These are phyloP conservation scores for Zychaea mexicana DNA, from an alignment of 371 early-diverging fungal genomes.

Conservation along the genomic window DNA sequence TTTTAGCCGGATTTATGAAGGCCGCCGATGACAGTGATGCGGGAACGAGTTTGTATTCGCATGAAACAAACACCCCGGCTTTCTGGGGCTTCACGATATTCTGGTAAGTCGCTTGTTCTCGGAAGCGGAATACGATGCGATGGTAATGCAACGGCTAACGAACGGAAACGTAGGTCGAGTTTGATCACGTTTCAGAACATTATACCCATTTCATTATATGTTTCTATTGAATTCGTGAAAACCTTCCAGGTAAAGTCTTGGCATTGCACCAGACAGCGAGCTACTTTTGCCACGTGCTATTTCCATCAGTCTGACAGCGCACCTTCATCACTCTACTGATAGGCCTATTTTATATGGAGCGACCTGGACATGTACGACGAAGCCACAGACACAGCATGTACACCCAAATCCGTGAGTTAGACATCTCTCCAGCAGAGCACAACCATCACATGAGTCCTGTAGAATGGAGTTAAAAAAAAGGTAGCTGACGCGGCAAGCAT, in stretches of 20 bases:
- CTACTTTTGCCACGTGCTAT: not conserved
- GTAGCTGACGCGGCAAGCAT: no score
- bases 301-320: no score
- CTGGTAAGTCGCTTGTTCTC: no score
- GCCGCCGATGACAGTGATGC: conserved; percentile 25
- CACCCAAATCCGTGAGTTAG: conserved; percentile 66
- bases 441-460: no score
- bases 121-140: no score
- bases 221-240: conserved; percentile 93
- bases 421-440: not conserved
- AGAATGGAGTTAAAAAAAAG: no score
- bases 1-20: conserved; percentile 62
- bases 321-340: not conserved
- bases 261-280: conserved; percentile 38
- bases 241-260: conserved; percentile 62
- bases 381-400: conserved; percentile 75
- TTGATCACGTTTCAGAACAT: conserved; percentile 92
- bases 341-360: conserved; percentile 83
- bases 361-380: conserved; percentile 90
- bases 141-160: no score
- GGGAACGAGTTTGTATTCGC: conserved; percentile 37
- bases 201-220: conserved; percentile 93
- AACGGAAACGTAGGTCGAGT: conserved; percentile 51
- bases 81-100: conserved; percentile 62
- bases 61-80: conserved; percentile 33